Conservation (phyloP, 768 basidiomycete species). For the Russula earlei region DNA sequence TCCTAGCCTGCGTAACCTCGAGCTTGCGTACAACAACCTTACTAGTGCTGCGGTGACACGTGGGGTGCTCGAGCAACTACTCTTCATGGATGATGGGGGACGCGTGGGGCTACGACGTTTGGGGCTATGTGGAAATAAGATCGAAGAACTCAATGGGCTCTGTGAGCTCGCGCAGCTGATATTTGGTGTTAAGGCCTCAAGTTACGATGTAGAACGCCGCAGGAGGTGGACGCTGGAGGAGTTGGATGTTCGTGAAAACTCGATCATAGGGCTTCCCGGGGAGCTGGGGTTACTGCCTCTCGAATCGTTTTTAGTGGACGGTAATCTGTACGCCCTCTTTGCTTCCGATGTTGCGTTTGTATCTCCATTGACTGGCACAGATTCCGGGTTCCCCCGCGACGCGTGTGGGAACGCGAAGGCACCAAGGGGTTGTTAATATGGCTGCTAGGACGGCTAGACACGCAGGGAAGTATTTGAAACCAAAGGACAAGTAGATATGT, state of each 20-base stretch:
- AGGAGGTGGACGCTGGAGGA: constrained; percentile 67
- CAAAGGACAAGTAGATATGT: not conserved
- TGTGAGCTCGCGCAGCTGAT: constrained; percentile 41
- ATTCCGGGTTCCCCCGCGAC: constrained; percentile 71
- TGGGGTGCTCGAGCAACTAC: constrained; percentile 39
- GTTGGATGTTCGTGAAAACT: constrained; percentile 75
- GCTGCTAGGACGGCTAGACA: constrained; percentile 59
- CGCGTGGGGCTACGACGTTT: constrained; percentile 56
- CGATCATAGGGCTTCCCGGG: constrained; percentile 57
- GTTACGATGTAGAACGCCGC: constrained; percentile 37
- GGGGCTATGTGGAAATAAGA: constrained; percentile 57
- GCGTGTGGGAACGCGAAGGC: constrained; percentile 82
- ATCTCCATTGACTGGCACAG: constrained; percentile 28
- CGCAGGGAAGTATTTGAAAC: not conserved
- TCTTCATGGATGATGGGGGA: constrained; percentile 29
- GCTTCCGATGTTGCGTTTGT: not conserved
- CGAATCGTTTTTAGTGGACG: constrained; percentile 77
- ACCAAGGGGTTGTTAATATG: constrained; percentile 74
- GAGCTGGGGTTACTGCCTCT: constrained; percentile 67
- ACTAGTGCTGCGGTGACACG: constrained; percentile 43
- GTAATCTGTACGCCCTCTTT: constrained; percentile 55
- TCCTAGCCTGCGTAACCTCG: constrained; percentile 57
- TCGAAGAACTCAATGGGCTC: constrained; percentile 55
- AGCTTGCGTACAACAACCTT: constrained; percentile 67
- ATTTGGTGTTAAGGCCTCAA: constrained; percentile 45